A percentile compares a stretch with the other conserved stretches of the same genome.
phyloP scores from a whole-genome alignment of 352 stramenopile species.

The Phytophthora sansomeana region DNA sequence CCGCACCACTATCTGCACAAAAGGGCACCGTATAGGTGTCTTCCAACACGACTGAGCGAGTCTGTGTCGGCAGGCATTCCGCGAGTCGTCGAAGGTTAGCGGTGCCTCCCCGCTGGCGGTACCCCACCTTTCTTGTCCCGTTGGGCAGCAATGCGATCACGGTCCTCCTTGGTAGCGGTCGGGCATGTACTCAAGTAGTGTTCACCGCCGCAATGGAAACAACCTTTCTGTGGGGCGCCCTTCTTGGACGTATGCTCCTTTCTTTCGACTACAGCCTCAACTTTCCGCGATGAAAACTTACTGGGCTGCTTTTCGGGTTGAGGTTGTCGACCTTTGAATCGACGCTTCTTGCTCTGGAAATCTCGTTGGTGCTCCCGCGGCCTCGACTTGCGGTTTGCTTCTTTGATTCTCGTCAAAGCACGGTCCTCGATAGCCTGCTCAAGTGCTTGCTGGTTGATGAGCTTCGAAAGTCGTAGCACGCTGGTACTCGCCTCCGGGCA shows the following conservation, averaged over 20 bases:
- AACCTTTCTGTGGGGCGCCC: too few relatives aligned
- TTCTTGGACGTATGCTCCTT: not conserved
- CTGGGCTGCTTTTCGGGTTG: conserved; percentile 1
- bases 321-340: not conserved
- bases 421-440: conserved; percentile 13
- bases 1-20: conserved; percentile 16
- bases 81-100: conserved; percentile 4
- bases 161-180: too few relatives aligned
- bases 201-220: too few relatives aligned
- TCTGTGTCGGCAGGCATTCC: conserved; percentile 10
- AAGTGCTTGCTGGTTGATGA: conserved; percentile 5
- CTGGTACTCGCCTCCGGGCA: not conserved
- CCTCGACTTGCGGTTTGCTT: not conserved
- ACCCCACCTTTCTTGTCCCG: not conserved
- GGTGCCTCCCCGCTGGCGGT: conserved; percentile 11
- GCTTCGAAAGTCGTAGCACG: not conserved
- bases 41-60: conserved; percentile 15
- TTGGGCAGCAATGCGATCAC: too few relatives aligned
- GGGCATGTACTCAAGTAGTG: too few relatives aligned
- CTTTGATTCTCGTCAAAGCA: conserved; percentile 1
- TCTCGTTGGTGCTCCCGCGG: not conserved
- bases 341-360: too few relatives aligned
- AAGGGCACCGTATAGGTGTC: conserved; percentile 20
- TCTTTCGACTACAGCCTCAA: conserved; percentile 9
- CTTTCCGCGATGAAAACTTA: not conserved